phyloP scores from a whole-genome alignment of 139 green algal genomes.

The Tetratostichococcus sp. region DNA sequence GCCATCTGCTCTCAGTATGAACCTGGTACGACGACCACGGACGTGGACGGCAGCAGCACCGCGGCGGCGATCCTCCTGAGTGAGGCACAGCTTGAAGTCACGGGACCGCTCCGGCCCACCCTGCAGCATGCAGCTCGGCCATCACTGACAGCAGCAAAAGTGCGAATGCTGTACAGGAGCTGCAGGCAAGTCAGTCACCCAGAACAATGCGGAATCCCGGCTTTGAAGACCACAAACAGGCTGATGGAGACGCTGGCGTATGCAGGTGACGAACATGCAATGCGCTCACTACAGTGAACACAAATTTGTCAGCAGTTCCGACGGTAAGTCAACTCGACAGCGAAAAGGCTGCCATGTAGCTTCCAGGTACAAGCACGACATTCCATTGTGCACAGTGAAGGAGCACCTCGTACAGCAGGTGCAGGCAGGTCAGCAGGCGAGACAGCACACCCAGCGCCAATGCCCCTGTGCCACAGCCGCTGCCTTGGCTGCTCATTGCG shows the following conservation, averaged over 20 bases:
- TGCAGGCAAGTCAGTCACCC: too few species aligned
- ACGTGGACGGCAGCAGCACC: neutral
- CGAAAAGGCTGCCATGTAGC: too few species aligned
- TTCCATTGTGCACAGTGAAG: too few species aligned
- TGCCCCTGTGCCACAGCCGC: slow-evolving; percentile 4
- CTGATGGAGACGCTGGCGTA: too few species aligned
- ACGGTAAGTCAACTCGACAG: too few species aligned
- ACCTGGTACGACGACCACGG: neutral
- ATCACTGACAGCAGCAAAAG: neutral
- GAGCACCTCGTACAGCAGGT: slow-evolving; percentile 62
- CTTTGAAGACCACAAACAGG: too few species aligned
- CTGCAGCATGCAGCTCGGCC: neutral
- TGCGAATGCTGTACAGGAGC: neutral
- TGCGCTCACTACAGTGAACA: too few species aligned
- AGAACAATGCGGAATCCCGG: too few species aligned
- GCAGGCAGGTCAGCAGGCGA: slow-evolving; percentile 60
- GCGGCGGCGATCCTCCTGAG: neutral
- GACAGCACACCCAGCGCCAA: slow-evolving; percentile 54
- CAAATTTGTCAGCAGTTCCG: too few species aligned
- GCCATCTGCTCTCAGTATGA: too few species aligned
- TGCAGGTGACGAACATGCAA: too few species aligned
- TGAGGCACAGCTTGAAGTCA: neutral
- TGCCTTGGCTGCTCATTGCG: neutral
- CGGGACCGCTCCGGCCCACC: neutral
- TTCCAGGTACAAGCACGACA: too few species aligned